Evolutionary conservation across 495 filamentous ascomycete genomes (phyloP).

Genomic region (Hapsidospora chrysogenum): DNA sequence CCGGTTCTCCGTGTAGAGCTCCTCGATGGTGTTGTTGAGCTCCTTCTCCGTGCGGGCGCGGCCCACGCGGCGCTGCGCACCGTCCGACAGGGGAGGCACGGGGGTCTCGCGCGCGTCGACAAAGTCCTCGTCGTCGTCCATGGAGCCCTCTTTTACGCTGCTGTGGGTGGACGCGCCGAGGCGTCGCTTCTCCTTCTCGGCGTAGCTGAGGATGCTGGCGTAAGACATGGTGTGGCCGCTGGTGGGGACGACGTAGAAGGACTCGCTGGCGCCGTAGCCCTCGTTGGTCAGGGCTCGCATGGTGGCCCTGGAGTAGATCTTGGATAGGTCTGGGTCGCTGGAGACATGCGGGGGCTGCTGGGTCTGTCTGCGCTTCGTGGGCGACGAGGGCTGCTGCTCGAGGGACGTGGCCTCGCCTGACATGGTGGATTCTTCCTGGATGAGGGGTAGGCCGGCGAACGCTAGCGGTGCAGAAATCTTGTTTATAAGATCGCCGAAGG

Average conservation of each 20-base stretch:
- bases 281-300: conserved; percentile 43
- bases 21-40: conserved; percentile 49
- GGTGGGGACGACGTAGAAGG: conserved; percentile 88
- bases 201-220: conserved; percentile 65
- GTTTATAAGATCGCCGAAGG: conserved; percentile 69
- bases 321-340: conserved; percentile 55
- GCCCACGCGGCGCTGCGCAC: conserved; percentile 11
- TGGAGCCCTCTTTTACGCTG: conserved; percentile 25
- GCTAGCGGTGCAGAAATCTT: conserved; percentile 74
- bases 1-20: conserved; percentile 67
- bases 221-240: conserved; percentile 82
- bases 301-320: conserved; percentile 64
- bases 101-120: conserved; percentile 71
- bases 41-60: conserved; percentile 17
- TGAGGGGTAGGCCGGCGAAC: conserved; percentile 77
- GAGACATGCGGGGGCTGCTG: conserved; percentile 15
- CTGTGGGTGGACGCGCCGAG: conserved; percentile 19
- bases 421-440: conserved; percentile 29
- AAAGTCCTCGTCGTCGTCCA: conserved; percentile 65
- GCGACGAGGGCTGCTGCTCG: conserved; percentile 11
- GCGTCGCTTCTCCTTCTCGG: conserved; percentile 44
- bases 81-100: conserved; percentile 13
- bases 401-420: conserved; percentile 9
- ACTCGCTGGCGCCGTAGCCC: conserved; percentile 45
- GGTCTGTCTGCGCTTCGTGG: conserved; percentile 22